Conservation (phyloP, 1,139 yeast genomes). For the Diutina ranongensis region DNA sequence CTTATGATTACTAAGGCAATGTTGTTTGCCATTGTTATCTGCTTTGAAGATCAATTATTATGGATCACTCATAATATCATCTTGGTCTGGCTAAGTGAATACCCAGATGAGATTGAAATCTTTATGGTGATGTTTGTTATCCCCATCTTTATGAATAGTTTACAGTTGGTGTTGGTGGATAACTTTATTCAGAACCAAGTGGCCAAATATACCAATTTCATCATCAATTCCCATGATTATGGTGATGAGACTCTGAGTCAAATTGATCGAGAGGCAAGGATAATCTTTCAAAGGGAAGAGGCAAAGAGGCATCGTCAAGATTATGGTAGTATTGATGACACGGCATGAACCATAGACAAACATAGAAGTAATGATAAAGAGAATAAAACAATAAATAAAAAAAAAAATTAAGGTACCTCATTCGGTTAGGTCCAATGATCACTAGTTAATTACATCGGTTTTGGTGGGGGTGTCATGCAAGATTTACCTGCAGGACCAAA, state of each 20-base stretch:
- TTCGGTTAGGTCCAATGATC: no score
- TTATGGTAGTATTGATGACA: not conserved
- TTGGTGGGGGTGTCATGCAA: no score
- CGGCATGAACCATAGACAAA: not conserved
- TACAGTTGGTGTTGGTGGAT: slow-evolving; percentile 81
- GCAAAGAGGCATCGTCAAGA: not conserved
- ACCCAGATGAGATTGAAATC: slow-evolving; percentile 68
- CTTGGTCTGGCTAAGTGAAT: slow-evolving; percentile 68
- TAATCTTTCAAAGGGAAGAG: not conserved
- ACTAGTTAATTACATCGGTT: no score
- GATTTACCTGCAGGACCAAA: no score
- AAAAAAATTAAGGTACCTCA: no score
- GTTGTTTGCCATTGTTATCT: slow-evolving; percentile 28
- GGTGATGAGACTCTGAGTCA: slow-evolving; percentile 1
- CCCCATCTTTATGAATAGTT: slow-evolving; percentile 69
- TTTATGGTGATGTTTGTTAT: slow-evolving; percentile 77
- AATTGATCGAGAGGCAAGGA: not conserved
- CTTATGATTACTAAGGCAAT: slow-evolving; percentile 54
- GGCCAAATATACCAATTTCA: not conserved
- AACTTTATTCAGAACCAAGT: slow-evolving; percentile 58
- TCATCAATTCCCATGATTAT: not conserved
- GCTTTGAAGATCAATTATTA: slow-evolving; percentile 27
- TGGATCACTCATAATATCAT: slow-evolving; percentile 36
- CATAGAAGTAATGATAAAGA: no score
- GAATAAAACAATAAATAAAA: no score